Evolutionary conservation across 768 basidiomycete genomes (phyloP).

Genomic region (Piloderma croceum): DNA sequence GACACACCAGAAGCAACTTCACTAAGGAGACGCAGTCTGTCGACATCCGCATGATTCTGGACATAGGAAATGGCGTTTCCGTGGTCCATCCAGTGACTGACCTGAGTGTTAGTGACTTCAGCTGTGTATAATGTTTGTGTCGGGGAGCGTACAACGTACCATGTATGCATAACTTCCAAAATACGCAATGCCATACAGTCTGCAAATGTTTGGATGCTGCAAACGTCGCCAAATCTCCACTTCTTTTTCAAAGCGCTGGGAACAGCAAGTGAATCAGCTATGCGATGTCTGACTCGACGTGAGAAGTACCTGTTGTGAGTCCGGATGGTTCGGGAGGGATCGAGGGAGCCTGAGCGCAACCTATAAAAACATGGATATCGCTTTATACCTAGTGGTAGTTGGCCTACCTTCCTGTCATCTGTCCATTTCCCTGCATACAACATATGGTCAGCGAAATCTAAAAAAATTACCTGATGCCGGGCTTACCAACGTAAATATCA

Average conservation of each 20-base stretch:
- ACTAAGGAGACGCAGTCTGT: slow-evolving; percentile 33
- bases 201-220: slow-evolving; percentile 35
- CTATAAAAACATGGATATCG: slow-evolving; percentile 14
- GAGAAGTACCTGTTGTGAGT: slow-evolving; percentile 27
- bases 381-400: not conserved
- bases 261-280: slow-evolving; percentile 1
- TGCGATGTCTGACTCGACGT: not conserved
- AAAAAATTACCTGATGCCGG: not conserved
- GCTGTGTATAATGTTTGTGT: slow-evolving; percentile 1
- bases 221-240: slow-evolving; percentile 39
- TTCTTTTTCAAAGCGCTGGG: slow-evolving; percentile 38
- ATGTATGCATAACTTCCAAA: slow-evolving; percentile 30
- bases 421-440: slow-evolving; percentile 37
- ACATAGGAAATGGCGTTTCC: slow-evolving; percentile 35
- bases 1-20: slow-evolving; percentile 34
- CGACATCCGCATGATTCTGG: slow-evolving; percentile 22
- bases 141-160: slow-evolving; percentile 20
- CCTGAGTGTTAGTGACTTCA: slow-evolving; percentile 21
- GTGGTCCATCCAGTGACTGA: slow-evolving; percentile 43
- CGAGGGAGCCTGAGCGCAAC: slow-evolving; percentile 37
- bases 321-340: slow-evolving; percentile 28
- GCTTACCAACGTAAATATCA: slow-evolving; percentile 35
- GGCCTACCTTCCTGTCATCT: slow-evolving; percentile 29
- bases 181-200: slow-evolving; percentile 32
- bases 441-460: slow-evolving; percentile 2